Base-by-base conservation (phyloP, 805 yeast species). In the Saturnispora bothae region DNA sequence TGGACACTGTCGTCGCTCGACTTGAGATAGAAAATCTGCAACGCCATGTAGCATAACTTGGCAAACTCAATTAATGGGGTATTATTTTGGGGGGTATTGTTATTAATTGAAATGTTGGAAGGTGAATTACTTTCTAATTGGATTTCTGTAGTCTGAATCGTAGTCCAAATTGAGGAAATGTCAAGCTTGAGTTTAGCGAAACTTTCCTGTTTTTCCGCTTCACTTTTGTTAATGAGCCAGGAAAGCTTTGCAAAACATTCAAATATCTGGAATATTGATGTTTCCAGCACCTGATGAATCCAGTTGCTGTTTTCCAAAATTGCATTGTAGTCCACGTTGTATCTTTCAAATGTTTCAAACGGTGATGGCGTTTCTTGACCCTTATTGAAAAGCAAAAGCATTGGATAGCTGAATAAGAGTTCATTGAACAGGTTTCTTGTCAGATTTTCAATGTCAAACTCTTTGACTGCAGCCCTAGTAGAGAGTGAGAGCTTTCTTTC, bases 321-420 rank as follows among this genome's bases (percentile, higher is more conserved):
- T 15, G 22, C 15, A 25, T 40, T 36, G 39, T 46, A 34, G 18
- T 46, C 44, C 2, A 53, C 43, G 23, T 57, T 56, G 35, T 64
- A 51, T 12, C 54, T 50, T 38, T 56, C 54, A 33, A 56, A 54
- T 3, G 58, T 56, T 28, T 46, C 47, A 42, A 60, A 67, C 4
- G 76, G 75, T 18, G 65, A 57, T 1, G 72, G 70, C 9, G 68
- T 38, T 10, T 59, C 56, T 3, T 50, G 41, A 15, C 47, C 49
- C 3, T 59, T 50, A 14, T 69, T 56, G 32, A 61, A 56, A 22
- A 66, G 54, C 4, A 69, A 44, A 4, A 61, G 53, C 7, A 63
- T 55, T 6, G 67, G 54, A 42, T 63, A 68, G 40, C 63, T 65
- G 49, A 62, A 65, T 3, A 67, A 47, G 65, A 68, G 18, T 21